These are phyloP conservation scores for Vigna mungo DNA, from an alignment of 306 rosid genomes.

Conservation along the genomic window DNA sequence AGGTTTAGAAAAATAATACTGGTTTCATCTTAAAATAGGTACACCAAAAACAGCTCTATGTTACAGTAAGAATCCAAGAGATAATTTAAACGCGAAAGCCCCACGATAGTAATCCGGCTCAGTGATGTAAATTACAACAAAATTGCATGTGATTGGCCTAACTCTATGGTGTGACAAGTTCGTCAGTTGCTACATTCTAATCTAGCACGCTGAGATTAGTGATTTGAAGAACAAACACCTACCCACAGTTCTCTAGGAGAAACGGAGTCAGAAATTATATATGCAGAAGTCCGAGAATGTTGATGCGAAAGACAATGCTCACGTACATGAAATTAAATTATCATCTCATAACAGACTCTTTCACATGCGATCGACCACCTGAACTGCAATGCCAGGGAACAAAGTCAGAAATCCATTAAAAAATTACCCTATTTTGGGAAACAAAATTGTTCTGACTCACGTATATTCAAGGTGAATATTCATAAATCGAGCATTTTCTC, in stretches of 20 bases:
- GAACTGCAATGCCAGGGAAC: constrained; percentile 68
- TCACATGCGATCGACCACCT: constrained; percentile 86
- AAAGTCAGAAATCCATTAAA: constrained; percentile 36
- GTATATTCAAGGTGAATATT: constrained; percentile 91
- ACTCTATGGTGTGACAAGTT: constrained; percentile 38
- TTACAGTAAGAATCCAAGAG: constrained; percentile 4
- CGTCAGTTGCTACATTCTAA: constrained; percentile 43
- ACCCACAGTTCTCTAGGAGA: constrained; percentile 32
- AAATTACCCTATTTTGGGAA: neutral
- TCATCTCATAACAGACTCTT: constrained; percentile 98
- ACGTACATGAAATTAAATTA: neutral
- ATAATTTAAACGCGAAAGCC: constrained; percentile 5
- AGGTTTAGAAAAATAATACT: too few species aligned
- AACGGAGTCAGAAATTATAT: constrained; percentile 40
- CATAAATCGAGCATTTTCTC: constrained; percentile 95
- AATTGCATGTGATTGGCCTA: constrained; percentile 50
- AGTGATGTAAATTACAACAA: constrained; percentile 43
- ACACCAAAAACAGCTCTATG: neutral
- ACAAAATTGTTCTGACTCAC: constrained; percentile 61
- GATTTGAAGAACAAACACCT: constrained; percentile 32
- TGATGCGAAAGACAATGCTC: neutral
- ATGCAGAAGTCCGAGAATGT: constrained; percentile 37
- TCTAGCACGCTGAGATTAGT: constrained; percentile 53
- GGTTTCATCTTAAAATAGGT: too few species aligned
- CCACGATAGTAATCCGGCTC: constrained; percentile 24